Evolutionary conservation across 2,329 filamentous ascomycete genomes (phyloP).

Genomic region (Cladophialophora carrionii): DNA sequence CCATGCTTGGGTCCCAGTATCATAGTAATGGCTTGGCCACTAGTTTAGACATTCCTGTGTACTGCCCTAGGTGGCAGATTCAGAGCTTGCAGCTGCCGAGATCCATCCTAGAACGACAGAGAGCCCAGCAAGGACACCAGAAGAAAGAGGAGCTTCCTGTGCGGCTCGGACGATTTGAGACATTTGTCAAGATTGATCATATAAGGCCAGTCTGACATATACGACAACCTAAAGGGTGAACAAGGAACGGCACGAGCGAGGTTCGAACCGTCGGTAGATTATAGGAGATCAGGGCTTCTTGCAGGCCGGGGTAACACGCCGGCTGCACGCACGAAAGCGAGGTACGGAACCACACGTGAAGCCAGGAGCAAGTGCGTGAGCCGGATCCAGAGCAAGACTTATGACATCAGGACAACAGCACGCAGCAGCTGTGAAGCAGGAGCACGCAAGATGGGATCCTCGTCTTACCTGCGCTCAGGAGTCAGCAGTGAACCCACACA

Average conservation of each 20-base stretch:
- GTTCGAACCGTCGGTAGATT: background rate
- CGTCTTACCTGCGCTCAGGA: constrained; percentile 14
- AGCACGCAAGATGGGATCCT: background rate
- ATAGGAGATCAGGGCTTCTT: background rate
- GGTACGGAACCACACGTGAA: background rate
- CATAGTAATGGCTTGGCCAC: background rate
- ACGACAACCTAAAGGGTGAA: background rate
- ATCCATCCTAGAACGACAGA: background rate
- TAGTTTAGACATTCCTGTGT: background rate
- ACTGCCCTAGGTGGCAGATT: background rate
- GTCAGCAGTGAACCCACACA: constrained; percentile 21
- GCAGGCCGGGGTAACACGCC: background rate
- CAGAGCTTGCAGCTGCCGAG: background rate
- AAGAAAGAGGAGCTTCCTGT: background rate
- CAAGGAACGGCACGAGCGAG: background rate
- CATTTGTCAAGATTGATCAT: background rate
- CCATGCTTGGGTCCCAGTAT: background rate
- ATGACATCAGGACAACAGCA: background rate
- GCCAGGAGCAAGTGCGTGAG: background rate
- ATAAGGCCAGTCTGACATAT: background rate
- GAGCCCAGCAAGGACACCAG: background rate
- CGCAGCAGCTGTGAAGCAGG: background rate
- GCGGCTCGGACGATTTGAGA: background rate
- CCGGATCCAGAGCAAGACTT: background rate
- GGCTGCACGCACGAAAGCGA: background rate